Conservation (phyloP, 306 rosid species). For the Delonix regia region DNA sequence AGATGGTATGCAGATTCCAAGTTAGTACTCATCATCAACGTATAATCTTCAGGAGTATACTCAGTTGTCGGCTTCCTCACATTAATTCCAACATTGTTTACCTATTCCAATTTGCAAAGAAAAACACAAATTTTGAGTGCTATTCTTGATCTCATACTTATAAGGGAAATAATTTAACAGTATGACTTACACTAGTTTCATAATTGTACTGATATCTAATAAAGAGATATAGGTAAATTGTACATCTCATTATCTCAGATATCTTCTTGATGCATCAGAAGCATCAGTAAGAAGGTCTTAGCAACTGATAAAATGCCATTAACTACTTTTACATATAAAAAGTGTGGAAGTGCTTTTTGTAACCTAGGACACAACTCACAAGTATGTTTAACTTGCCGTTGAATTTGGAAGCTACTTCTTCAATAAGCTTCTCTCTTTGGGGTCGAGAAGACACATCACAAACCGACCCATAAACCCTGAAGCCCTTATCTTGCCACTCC, state of each 20-base stretch:
- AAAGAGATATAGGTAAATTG: background rate
- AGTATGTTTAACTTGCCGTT: conserved; percentile 69
- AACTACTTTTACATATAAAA: background rate
- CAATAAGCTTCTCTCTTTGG: conserved; percentile 66
- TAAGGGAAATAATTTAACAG: conserved; percentile 28
- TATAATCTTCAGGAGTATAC: conserved; percentile 67
- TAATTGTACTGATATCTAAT: background rate
- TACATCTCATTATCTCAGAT: background rate
- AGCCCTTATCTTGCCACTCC: conserved; percentile 74
- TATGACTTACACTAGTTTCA: background rate
- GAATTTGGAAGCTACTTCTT: conserved; percentile 58
- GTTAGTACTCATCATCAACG: conserved; percentile 61
- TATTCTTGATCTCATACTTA: background rate
- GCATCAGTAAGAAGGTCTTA: background rate
- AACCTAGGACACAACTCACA: conserved; percentile 40
- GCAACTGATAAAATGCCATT: background rate
- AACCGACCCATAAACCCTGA: conserved; percentile 64
- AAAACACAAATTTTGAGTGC: background rate
- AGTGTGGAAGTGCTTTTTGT: background rate
- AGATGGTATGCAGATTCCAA: conserved; percentile 69
- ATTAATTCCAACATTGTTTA: conserved; percentile 85
- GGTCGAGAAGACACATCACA: conserved; percentile 64
- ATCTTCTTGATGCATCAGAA: background rate
- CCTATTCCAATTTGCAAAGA: conserved; percentile 42
- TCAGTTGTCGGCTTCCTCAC: conserved; percentile 75